Percentiles rank a stretch among this genome's conserved stretches.
Evolutionary conservation across 2,329 filamentous ascomycete genomes (phyloP).

Genomic region (Cryoendolithus antarcticus): DNA sequence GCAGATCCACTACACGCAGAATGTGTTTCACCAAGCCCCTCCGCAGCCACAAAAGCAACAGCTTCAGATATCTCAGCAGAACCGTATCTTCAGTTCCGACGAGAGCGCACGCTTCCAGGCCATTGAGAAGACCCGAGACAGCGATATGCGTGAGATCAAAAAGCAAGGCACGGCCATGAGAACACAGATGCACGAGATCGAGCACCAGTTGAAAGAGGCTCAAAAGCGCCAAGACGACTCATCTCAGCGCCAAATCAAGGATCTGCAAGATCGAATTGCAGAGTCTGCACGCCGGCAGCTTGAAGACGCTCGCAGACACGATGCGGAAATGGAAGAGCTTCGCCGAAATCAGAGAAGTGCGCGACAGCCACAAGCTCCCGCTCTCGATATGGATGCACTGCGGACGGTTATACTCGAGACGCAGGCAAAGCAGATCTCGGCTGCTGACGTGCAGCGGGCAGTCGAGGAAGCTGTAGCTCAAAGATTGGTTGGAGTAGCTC

Average conservation of each 20-base stretch:
- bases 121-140: conserved; percentile 2
- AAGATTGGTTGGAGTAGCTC: conserved; percentile 6
- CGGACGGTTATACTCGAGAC: conserved; percentile 6
- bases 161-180: neutral
- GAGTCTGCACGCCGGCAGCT: neutral
- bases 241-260: neutral
- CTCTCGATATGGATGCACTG: conserved; percentile 5
- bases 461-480: conserved; percentile 5
- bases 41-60: neutral
- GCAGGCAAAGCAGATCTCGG: conserved; percentile 2
- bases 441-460: conserved; percentile 5
- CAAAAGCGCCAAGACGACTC: too few relatives aligned
- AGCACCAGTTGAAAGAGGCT: neutral
- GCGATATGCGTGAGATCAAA: neutral
- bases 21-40: neutral
- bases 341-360: conserved; percentile 1
- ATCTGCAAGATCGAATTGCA: conserved; percentile 1
- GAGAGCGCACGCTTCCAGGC: too few relatives aligned
- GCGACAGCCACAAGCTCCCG: neutral
- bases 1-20: neutral
- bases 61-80: neutral
- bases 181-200: too few relatives aligned
- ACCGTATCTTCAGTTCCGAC: neutral
- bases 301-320: conserved; percentile 1
- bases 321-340: conserved; percentile 2